Conservation (phyloP, 129 eudicot species). For the Smallanthus sonchifolius region DNA sequence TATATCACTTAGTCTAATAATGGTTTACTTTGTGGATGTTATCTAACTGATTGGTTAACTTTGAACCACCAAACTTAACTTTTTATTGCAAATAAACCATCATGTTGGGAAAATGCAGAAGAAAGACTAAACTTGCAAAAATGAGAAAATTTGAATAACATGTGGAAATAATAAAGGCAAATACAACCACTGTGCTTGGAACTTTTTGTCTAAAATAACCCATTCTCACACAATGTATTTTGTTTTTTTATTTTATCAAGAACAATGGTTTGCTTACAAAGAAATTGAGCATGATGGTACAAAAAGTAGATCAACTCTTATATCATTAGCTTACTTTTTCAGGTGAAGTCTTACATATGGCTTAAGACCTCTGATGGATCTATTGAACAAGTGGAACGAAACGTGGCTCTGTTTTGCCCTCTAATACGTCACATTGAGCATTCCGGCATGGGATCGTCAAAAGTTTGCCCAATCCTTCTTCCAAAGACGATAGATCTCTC, state of each 20-base stretch:
- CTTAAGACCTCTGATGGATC: conserved; percentile 68
- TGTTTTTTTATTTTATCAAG: neutral
- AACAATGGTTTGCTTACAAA: neutral
- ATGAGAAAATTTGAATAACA: neutral
- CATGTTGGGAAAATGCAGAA: neutral
- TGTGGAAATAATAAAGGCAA: neutral
- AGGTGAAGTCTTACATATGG: conserved; percentile 63
- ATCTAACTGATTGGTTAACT: neutral
- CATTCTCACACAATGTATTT: neutral
- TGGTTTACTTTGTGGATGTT: neutral
- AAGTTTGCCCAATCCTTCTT: conserved; percentile 48
- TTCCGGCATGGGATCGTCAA: conserved; percentile 53
- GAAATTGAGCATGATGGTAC: neutral
- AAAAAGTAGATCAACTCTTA: neutral
- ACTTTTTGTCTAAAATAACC: neutral
- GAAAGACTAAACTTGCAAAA: neutral
- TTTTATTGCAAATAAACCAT: neutral
- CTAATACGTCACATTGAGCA: conserved; percentile 47
- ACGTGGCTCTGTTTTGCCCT: conserved; percentile 62
- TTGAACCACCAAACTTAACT: neutral
- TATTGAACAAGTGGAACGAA: conserved; percentile 68
- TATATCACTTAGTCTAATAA: no score
- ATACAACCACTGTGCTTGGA: neutral
- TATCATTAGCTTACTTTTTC: neutral
- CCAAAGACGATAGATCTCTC: conserved; percentile 49